Evolutionary conservation across 2,329 filamentous ascomycete species (phyloP), one percentile per base, ranked within the genome.

Genomic region (Sordariomycetes sp.): DNA sequence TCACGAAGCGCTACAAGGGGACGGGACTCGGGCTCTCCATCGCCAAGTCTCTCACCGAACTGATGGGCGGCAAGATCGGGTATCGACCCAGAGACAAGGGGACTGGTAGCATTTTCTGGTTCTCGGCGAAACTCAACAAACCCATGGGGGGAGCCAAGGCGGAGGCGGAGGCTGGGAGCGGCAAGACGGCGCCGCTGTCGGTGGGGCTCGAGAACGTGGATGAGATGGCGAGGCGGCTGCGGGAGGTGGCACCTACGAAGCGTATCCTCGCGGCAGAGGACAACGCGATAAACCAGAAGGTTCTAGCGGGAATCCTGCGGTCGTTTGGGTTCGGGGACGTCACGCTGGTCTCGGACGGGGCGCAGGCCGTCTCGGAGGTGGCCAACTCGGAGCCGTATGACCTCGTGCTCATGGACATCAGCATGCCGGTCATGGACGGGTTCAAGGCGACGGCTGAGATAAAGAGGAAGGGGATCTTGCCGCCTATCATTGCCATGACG

Each of bases 1-100:
- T 73, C n/a, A 75, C 73, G 1, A 77, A 78, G 61, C 71, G 70
- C 54, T 80, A 77, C 58, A 77, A 79, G 60, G 78, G 79, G 3
- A 81, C 78, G 5, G 79, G 79, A 0, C 67, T 82, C 2, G 79
- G 79, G 2, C 66, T 82, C 2, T 78, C 77, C 10, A 82, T 82
- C 42, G 80, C 77, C 60, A 81, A 80, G 62, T 78, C 74, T 56
- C 64, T 82, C 12, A 74, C 74, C 1, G 76, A 80, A 62, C 69
- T 81, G 25, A 81, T 82, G 78, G 76, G 76, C 24, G 81, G 81
- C 1, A 65, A 72, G 2, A 69, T 69, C 54, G 68, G 68, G 17
- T 68, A 67, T 60, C 66, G 65, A 28, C 68, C 71, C 0, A 80
- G 80, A 55, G 70, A 72, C 0, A 69, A 74, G 13, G 68, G 69